Conservation (phyloP, 345 rosid species). For the Eucalyptus melliodora region DNA sequence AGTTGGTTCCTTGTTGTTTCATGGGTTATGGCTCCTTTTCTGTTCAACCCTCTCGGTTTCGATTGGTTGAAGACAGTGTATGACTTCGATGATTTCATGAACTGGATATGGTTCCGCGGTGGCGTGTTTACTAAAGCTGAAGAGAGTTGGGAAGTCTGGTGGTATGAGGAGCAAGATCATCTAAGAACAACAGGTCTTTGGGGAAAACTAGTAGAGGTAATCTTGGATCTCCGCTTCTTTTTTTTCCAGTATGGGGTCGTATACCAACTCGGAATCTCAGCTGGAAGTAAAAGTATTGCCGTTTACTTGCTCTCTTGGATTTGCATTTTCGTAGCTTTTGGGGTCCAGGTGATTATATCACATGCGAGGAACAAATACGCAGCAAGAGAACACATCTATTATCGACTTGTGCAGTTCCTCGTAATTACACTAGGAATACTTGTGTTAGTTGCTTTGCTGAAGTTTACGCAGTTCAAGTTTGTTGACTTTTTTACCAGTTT, state of each 20-base stretch:
- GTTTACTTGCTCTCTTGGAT: not conserved
- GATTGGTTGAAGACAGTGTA: slow-evolving; percentile 1
- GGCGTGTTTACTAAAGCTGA: not conserved
- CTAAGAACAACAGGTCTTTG: not conserved
- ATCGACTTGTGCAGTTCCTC: not conserved
- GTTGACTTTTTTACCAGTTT: not conserved
- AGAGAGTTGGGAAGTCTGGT: slow-evolving; percentile 1
- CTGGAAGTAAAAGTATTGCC: not conserved
- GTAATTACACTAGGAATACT: not conserved
- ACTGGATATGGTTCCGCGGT: not conserved
- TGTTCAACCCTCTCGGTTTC: not conserved
- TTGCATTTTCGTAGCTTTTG: not conserved
- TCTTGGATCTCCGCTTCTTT: not conserved
- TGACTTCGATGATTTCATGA: not conserved
- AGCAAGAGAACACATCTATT: not conserved
- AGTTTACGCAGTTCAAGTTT: not conserved
- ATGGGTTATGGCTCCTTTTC: not conserved
- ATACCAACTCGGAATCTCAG: not conserved
- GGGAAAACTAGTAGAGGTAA: not conserved
- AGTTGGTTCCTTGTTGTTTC: not conserved
- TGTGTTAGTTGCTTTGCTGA: not conserved
- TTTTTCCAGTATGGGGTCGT: not conserved
- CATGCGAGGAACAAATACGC: not conserved
- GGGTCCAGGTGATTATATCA: not conserved
- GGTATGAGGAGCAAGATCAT: not conserved